Percentiles rank a stretch among this genome's conserved stretches.
These are phyloP conservation scores for Kuraishia ogatae DNA, from an alignment of 805 yeast genomes.

Conservation along the genomic window DNA sequence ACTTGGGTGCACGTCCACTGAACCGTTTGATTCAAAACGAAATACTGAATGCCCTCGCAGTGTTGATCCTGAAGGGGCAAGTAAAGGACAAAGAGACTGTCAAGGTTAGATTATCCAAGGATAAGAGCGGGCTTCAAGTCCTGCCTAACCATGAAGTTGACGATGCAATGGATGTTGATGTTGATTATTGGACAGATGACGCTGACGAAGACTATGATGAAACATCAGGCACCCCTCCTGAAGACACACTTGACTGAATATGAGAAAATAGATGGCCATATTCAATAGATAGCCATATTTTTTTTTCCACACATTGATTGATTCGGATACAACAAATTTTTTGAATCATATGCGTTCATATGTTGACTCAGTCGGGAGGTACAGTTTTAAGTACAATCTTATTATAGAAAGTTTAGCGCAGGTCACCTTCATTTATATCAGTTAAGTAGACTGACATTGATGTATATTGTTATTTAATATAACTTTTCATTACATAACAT, in stretches of 20 bases:
- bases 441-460: slow-evolving; percentile 1
- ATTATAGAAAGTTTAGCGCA: no score
- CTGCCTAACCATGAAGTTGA: slow-evolving; percentile 75
- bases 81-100: slow-evolving; percentile 83
- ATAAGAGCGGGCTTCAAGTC: slow-evolving; percentile 62
- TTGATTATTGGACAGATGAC: slow-evolving; percentile 54
- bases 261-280: no score
- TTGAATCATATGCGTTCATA: no score
- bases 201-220: slow-evolving; percentile 47
- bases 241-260: slow-evolving; percentile 11
- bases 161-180: slow-evolving; percentile 45
- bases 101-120: slow-evolving; percentile 35
- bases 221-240: slow-evolving; percentile 9
- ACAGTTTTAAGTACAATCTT: no score
- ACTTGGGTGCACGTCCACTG: slow-evolving; percentile 95
- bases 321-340: no score
- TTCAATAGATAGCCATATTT: no score
- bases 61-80: slow-evolving; percentile 81
- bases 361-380: no score
- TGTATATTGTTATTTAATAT: background rate
- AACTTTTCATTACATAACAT: background rate
- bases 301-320: no score
- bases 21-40: slow-evolving; percentile 86
- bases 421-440: background rate
- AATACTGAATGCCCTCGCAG: slow-evolving; percentile 80